These are phyloP conservation scores for Chlorokybus atmophyticus DNA, from an alignment of 139 green algal genomes.

Conservation along the genomic window DNA sequence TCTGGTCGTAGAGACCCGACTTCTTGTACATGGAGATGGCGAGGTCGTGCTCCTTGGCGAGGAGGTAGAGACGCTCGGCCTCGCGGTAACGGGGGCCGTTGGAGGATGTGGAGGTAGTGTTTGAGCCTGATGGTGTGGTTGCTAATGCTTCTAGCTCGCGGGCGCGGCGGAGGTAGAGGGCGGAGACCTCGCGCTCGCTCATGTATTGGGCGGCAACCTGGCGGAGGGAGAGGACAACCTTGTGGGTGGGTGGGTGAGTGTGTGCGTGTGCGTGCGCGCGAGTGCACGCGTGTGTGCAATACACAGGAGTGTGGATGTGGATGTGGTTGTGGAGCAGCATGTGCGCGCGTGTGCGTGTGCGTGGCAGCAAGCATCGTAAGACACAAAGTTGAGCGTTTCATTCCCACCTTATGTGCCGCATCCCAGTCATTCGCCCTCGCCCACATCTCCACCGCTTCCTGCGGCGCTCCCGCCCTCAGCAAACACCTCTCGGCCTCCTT, in stretches of 20 bases:
- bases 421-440: conserved; percentile 52
- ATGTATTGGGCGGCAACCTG: conserved; percentile 57
- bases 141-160: conserved; percentile 49
- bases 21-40: conserved; percentile 74
- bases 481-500: conserved; percentile 63
- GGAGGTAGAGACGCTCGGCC: conserved; percentile 59
- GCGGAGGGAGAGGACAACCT: neutral
- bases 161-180: conserved; percentile 35
- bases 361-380: too few species aligned
- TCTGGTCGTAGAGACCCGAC: conserved; percentile 46
- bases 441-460: conserved; percentile 66
- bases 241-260: too few species aligned
- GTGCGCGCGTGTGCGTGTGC: too few species aligned
- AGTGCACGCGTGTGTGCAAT: too few species aligned
- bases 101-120: too few species aligned
- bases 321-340: too few species aligned
- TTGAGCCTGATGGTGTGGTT: too few species aligned
- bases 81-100: conserved; percentile 42
- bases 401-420: conserved; percentile 52
- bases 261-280: too few species aligned
- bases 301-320: too few species aligned
- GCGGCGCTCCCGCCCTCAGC: conserved; percentile 42
- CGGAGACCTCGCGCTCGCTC: conserved; percentile 41
- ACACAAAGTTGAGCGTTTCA: too few species aligned
- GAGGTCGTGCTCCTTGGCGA: conserved; percentile 45